phyloP scores from a whole-genome alignment of 805 yeast species.

The Suhomyces vadensis region DNA sequence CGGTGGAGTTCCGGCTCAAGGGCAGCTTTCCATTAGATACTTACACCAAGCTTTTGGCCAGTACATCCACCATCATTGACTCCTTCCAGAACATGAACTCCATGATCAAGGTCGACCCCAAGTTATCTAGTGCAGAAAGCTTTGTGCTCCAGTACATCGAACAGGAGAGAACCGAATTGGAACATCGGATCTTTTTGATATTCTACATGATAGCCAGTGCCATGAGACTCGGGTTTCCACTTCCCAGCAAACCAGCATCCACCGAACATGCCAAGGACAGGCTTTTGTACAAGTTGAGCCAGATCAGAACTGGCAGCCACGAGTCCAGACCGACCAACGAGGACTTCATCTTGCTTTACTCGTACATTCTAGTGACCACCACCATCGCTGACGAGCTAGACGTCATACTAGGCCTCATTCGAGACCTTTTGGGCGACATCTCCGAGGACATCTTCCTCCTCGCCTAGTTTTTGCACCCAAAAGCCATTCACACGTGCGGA shows the following conservation, averaged over 20 bases:
- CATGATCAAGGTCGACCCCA: slow-evolving; percentile 63
- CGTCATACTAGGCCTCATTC: slow-evolving; percentile 53
- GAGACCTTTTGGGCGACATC: slow-evolving; percentile 63
- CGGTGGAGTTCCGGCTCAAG: slow-evolving; percentile 70
- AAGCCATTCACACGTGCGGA: not conserved
- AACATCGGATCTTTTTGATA: slow-evolving; percentile 68
- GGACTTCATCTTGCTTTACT: slow-evolving; percentile 75
- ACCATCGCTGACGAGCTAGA: slow-evolving; percentile 67
- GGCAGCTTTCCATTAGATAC: slow-evolving; percentile 63
- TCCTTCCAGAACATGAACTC: slow-evolving; percentile 73
- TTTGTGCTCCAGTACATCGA: slow-evolving; percentile 55
- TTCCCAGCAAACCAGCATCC: slow-evolving; percentile 76
- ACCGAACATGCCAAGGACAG: slow-evolving; percentile 74
- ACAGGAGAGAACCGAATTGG: slow-evolving; percentile 65
- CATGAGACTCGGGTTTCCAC: slow-evolving; percentile 69
- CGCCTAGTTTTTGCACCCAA: no score
- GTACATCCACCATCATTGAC: slow-evolving; percentile 68
- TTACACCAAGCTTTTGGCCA: slow-evolving; percentile 51
- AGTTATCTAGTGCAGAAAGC: slow-evolving; percentile 52
- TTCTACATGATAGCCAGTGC: slow-evolving; percentile 82
- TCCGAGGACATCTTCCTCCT: slow-evolving; percentile 61
- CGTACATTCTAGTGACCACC: slow-evolving; percentile 71
- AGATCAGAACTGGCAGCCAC: slow-evolving; percentile 43
- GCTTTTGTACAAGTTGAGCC: slow-evolving; percentile 62
- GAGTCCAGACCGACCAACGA: slow-evolving; percentile 51